phyloP scores from a whole-genome alignment of 2,329 filamentous ascomycete genomes.

The Chaetoscypha palmicola region DNA sequence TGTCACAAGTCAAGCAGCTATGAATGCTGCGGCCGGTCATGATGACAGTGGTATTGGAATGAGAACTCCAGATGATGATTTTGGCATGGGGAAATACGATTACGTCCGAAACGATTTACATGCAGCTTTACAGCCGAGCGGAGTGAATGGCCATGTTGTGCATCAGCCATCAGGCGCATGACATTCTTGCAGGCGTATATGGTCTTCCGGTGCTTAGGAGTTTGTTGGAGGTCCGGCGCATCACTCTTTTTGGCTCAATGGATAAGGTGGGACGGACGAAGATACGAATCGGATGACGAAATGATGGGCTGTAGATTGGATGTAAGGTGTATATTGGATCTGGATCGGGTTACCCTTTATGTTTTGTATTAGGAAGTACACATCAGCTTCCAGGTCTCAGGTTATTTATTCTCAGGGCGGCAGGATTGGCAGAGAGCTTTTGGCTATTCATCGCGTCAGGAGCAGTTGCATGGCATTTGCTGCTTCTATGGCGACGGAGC shows the following conservation, averaged over 20 bases:
- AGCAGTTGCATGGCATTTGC: no score
- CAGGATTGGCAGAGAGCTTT: no score
- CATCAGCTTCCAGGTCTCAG: no score
- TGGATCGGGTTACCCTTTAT: no score
- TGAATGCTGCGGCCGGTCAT: conserved; percentile 44
- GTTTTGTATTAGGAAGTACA: no score
- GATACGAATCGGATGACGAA: conserved; percentile 22
- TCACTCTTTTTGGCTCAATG: conserved; percentile 16
- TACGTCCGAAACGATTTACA: conserved; percentile 30
- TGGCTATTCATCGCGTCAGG: no score
- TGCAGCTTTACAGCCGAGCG: conserved; percentile 16
- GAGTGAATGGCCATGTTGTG: conserved; percentile 15
- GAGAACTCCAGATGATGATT: conserved; percentile 58
- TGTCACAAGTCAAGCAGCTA: conserved; percentile 37
- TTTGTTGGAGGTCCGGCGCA: conserved; percentile 5
- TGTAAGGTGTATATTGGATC: conserved; percentile 16
- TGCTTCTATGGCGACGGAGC: no score
- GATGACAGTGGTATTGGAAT: conserved; percentile 74
- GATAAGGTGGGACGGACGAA: conserved; percentile 16
- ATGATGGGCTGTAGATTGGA: conserved; percentile 22
- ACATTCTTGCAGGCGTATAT: background rate
- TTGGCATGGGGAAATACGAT: conserved; percentile 52
- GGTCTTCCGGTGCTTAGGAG: conserved; percentile 4
- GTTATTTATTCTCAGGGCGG: no score
- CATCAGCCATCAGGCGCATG: conserved; percentile 17